phyloP scores from a whole-genome alignment of 805 yeast species.

The Saccharomycopsis capsularis region DNA sequence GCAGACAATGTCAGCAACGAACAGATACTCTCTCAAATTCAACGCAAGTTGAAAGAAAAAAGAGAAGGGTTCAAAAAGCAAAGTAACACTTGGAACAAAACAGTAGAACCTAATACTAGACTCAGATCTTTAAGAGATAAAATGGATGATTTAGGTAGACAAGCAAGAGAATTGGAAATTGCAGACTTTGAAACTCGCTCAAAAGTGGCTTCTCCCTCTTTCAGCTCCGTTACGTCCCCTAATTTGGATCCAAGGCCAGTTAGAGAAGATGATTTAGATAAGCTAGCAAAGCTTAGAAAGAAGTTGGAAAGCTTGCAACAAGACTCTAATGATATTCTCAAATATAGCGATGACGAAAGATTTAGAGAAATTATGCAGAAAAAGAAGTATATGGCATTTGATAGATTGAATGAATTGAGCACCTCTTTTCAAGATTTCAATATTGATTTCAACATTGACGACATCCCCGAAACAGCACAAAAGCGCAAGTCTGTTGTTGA shows the following conservation, averaged over 20 bases:
- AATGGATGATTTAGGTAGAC: conserved; percentile 78
- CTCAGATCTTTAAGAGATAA: conserved; percentile 68
- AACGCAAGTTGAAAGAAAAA: conserved; percentile 29
- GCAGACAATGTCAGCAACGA: conserved; percentile 28
- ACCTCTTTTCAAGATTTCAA: conserved; percentile 57
- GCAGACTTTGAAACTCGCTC: conserved; percentile 60
- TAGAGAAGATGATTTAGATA: conserved; percentile 46
- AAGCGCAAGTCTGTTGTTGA: conserved; percentile 7
- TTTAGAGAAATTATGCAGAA: conserved; percentile 50
- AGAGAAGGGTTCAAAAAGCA: conserved; percentile 33
- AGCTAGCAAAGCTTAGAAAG: conserved; percentile 47
- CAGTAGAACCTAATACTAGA: conserved; percentile 70
- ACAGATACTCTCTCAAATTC: conserved; percentile 25
- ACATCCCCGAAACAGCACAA: conserved; percentile 21
- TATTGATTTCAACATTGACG: conserved; percentile 38
- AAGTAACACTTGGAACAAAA: conserved; percentile 35
- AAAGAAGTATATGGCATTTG: conserved; percentile 60
- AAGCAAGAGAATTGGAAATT: conserved; percentile 81
- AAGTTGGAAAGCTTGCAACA: conserved; percentile 57
- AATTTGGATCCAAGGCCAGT: conserved; percentile 35
- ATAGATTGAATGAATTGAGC: conserved; percentile 65
- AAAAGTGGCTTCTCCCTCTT: background rate
- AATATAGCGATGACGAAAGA: conserved; percentile 41
- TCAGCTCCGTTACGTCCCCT: conserved; percentile 7
- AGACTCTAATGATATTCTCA: conserved; percentile 72